These are phyloP conservation scores for Aspergillus egyptiacus DNA, from an alignment of 495 filamentous ascomycete species.

Conservation along the genomic window DNA sequence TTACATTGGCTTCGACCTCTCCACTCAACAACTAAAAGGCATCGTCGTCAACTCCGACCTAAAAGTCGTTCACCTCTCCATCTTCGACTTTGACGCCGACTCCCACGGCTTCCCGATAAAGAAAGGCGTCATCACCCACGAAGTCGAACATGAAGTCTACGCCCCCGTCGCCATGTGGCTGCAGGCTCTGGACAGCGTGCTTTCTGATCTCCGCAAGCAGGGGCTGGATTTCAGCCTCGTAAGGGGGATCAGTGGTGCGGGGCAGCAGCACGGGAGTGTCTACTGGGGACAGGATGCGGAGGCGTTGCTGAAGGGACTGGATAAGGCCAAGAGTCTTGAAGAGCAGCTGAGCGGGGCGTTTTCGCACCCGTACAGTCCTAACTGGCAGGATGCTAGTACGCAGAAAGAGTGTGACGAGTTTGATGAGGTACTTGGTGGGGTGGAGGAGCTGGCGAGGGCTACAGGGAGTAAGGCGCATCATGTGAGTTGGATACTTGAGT, in stretches of 20 bases:
- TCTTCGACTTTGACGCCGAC: constrained; percentile 69
- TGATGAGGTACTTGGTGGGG: constrained; percentile 61
- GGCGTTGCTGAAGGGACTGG: constrained; percentile 51
- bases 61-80: constrained; percentile 39
- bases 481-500: constrained; percentile 49
- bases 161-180: constrained; percentile 93
- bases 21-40: constrained; percentile 92
- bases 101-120: constrained; percentile 66
- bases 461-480: constrained; percentile 94
- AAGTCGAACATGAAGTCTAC: constrained; percentile 77
- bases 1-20: constrained; percentile 92
- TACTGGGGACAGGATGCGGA: constrained; percentile 81
- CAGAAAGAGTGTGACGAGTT: constrained; percentile 87
- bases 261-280: constrained; percentile 95
- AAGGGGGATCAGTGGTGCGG: constrained; percentile 80
- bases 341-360: constrained; percentile 71
- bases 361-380: constrained; percentile 81
- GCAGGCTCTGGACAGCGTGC: constrained; percentile 80
- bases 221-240: constrained; percentile 74
- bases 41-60: constrained; percentile 70
- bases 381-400: constrained; percentile 97
- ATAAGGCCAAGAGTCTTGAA: constrained; percentile 53
- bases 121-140: constrained; percentile 81
- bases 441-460: constrained; percentile 61
- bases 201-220: constrained; percentile 62